Base-by-base conservation (phyloP, 2,329 filamentous ascomycete genomes). In the Alternaria sp. region DNA sequence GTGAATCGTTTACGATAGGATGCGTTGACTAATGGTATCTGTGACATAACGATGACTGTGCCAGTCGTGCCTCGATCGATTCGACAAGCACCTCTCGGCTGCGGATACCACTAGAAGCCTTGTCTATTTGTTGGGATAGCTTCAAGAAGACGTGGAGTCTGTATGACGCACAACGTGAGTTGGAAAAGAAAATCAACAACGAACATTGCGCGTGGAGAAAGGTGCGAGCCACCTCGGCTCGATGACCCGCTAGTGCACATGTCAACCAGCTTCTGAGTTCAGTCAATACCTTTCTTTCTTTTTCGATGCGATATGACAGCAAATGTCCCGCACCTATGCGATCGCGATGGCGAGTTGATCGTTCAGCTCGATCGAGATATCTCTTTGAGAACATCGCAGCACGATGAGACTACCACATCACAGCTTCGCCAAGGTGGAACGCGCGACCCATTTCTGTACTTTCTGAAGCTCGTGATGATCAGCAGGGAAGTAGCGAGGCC, bases 401-500 rank as follows among this genome's bases (percentile, higher is more conserved):
- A 11, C 58, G 55, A 48, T 24, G 18, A 20, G 18, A 9, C 46
- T 18, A 24, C 30, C 18, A 22, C 8, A 20, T 48, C 28, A 74
- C 48, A 74, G 46, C 60, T 72, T 75, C 28, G 70, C 71, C 36
- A 69, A 18, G 6, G 63, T 59, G n/a, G 59, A 43, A 18, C 61
- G 51, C 5, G 60, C 61, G 8, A 66, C 32, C 75, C 74, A 76
- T 44, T 65, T 63, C 57, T 78, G 74, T 48, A 78, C 73, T 30
- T 78, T 73, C 6, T 61, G 14, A 54, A 54, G 64, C 5, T 28
- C 48, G 18, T 67, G 53, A 32, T 71, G 73, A 36, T 68, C 56
- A 1, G 44, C 18, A 6, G 77, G 74, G 53, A 83, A 82, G 71
- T 75, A 80, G 32, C 65, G 60, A 9, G 78, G 78, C 0, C 80